Base-by-base conservation (phyloP, 75 land plant species). In the Ceratopteris richardii region DNA sequence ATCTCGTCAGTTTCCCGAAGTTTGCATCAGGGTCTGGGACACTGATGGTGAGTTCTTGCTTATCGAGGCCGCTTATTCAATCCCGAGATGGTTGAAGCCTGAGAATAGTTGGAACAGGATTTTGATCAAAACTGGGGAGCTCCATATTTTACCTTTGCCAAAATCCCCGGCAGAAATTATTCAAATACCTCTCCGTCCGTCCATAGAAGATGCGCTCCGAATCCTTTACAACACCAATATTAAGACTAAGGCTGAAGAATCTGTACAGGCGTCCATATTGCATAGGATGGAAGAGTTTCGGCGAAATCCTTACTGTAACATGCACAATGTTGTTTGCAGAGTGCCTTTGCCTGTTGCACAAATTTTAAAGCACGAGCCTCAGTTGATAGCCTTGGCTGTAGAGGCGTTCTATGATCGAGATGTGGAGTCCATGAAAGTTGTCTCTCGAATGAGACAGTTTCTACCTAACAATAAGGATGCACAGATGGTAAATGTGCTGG, bases 21-120 rank as follows among this genome's bases (percentile, higher is more conserved):
- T 41, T 90, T n/a, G 79, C 88, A 61, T 74, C 61, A 73, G 73
- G 1, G 82, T 82, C 31, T 70, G 81, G 79, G 99, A 95, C 54
- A 54, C 90, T 30, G 99, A 95, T 58, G 99, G 99, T 25, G 88
- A 95, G 70, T 95, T 95, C 56, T 65, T 95, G 44, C 79, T 95
- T 26, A 95, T 95, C 9, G 99, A 95, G 44, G 87, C 97, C 27
- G 99, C 99, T 1, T 90, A 72, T 37, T 71, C 77, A 21, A 73
- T 95, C 31, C 99, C 99, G 0, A 66, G 81, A 2, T 95, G 99
- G 99, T 55, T 95, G 36, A 75, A 80, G 44, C 96, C 96, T 20
- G 84, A 86, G 6, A 82, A 71, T 51, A 71, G 79, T 59, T 23
- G 21, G 48, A 90, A 90, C 25, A 68, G 99, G 7, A 81, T 86